phyloP scores from a whole-genome alignment of 148 eudicot genomes.

The Heliamphora exappendiculata region DNA sequence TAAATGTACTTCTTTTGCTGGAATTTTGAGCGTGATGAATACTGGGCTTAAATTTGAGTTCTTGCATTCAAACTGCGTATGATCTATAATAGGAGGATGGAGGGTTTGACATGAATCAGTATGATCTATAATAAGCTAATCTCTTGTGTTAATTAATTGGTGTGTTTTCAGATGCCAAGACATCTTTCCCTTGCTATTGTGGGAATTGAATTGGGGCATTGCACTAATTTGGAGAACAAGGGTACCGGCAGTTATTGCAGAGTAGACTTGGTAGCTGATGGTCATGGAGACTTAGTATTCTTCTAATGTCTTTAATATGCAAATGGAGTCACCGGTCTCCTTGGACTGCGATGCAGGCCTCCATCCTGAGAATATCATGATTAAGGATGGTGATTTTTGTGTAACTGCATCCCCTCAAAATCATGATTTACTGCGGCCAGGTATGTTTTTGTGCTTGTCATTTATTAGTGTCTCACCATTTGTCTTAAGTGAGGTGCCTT shows the following conservation, averaged over 20 bases:
- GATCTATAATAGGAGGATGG: neutral
- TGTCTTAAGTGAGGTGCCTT: neutral
- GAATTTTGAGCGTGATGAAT: neutral
- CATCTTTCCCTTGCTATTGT: neutral
- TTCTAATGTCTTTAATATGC: conserved; percentile 20
- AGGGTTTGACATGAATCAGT: neutral
- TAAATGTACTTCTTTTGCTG: conserved; percentile 3
- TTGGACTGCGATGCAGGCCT: conserved; percentile 15
- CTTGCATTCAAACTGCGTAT: neutral
- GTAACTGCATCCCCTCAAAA: conserved; percentile 23
- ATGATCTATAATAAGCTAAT: conserved; percentile 4
- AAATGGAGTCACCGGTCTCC: conserved; percentile 34
- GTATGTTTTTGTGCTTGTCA: conserved; percentile 14
- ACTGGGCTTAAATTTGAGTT: neutral
- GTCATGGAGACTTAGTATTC: conserved; percentile 12
- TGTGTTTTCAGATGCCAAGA: conserved; percentile 1
- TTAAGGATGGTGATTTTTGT: conserved; percentile 26
- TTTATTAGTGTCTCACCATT: neutral
- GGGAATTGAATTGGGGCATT: neutral
- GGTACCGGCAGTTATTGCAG: no score
- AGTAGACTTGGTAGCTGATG: conserved; percentile 5
- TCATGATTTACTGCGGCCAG: conserved; percentile 31
- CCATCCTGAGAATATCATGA: conserved; percentile 14
- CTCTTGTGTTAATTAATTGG: neutral
- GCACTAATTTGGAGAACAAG: neutral